Evolutionary conservation across 805 yeast genomes (phyloP).

Genomic region (Pichia rugopelliculosa): DNA sequence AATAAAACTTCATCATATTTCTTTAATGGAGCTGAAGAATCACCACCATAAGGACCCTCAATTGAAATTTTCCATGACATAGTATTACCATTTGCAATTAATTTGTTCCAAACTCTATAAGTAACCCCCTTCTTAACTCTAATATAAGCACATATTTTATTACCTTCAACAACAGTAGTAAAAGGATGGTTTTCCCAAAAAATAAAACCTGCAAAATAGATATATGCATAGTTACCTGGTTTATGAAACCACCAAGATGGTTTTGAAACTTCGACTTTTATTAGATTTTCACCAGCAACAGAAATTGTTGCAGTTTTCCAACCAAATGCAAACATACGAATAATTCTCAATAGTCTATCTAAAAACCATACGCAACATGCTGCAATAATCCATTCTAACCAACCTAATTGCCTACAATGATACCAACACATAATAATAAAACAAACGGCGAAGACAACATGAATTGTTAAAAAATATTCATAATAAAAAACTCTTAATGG

Average conservation of each 20-base stretch:
- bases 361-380: constrained; percentile 42
- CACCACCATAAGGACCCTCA: constrained; percentile 62
- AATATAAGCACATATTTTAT: constrained; percentile 33
- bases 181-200: constrained; percentile 75
- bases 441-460: constrained; percentile 46
- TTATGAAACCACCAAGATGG: constrained; percentile 41
- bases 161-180: constrained; percentile 39
- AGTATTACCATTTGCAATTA: constrained; percentile 12
- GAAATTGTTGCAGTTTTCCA: constrained; percentile 18
- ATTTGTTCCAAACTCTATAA: constrained; percentile 29
- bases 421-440: constrained; percentile 51
- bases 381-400: constrained; percentile 30
- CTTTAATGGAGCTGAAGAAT: constrained; percentile 40
- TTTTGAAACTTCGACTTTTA: constrained; percentile 41
- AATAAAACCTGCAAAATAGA: constrained; percentile 45
- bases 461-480: constrained; percentile 54
- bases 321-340: constrained; percentile 21
- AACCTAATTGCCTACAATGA: constrained; percentile 40
- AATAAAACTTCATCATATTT: constrained; percentile 45
- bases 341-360: constrained; percentile 43
- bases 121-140: constrained; percentile 51
- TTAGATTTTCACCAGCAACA: constrained; percentile 25
- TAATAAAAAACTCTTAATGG: constrained; percentile 46
- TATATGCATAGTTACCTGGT: constrained; percentile 51
- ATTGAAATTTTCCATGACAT: constrained; percentile 27